phyloP scores from a whole-genome alignment of 2,329 filamentous ascomycete genomes.

The Botrytis paeoniae region DNA sequence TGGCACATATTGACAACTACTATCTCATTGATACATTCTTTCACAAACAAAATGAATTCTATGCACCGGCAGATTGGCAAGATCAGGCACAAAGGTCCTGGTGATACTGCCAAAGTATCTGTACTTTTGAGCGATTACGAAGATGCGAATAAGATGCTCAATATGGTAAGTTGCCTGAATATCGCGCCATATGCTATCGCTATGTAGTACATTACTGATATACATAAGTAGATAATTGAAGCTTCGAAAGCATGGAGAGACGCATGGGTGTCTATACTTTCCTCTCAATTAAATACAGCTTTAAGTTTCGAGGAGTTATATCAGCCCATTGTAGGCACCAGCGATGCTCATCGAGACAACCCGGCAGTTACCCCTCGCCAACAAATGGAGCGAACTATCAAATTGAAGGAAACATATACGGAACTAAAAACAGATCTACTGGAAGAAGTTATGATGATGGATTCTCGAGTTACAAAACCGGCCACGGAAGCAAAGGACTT shows the following conservation, averaged over 20 bases:
- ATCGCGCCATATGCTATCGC: background rate
- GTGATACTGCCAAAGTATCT: conserved; percentile 73
- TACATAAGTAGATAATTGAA: conserved; percentile 62
- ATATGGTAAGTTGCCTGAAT: conserved; percentile 53
- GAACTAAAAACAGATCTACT: conserved; percentile 70
- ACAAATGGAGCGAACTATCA: conserved; percentile 62
- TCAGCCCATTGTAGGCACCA: conserved; percentile 69
- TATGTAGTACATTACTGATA: conserved; percentile 20
- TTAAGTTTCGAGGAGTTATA: conserved; percentile 71
- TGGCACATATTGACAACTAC: conserved; percentile 11
- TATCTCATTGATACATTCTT: conserved; percentile 15
- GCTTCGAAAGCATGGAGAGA: conserved; percentile 75
- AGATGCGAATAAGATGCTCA: conserved; percentile 71
- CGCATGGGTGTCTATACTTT: conserved; percentile 70
- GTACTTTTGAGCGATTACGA: conserved; percentile 76
- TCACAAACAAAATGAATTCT: conserved; percentile 55
- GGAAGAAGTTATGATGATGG: conserved; percentile 69
- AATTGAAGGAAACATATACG: conserved; percentile 63
- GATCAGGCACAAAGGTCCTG: conserved; percentile 64
- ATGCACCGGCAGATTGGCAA: conserved; percentile 74
- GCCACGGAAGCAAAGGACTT: conserved; percentile 66
- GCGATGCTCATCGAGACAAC: conserved; percentile 53
- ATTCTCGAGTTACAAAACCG: conserved; percentile 65
- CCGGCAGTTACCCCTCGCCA: conserved; percentile 58
- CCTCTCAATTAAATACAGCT: conserved; percentile 63